Evolutionary conservation across 768 basidiomycete genomes (phyloP).

Genomic region (Lactarius deliciosus): DNA sequence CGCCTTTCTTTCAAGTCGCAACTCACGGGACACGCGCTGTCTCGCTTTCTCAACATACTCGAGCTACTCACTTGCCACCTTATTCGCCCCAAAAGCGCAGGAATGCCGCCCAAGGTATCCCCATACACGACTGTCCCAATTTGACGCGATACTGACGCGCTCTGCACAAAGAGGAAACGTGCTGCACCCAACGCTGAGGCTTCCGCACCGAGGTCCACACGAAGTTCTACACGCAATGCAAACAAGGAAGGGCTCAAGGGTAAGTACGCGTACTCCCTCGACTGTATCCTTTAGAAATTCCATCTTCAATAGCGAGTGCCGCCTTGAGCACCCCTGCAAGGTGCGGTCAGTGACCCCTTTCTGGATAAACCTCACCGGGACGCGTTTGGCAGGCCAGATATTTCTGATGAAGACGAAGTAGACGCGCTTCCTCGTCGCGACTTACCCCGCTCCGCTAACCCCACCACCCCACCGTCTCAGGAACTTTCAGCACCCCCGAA

Average conservation of each 20-base stretch:
- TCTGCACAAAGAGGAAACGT: conserved; percentile 56
- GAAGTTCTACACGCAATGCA: conserved; percentile 43
- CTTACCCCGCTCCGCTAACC: background rate
- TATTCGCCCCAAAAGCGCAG: conserved; percentile 2
- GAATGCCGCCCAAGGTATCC: conserved; percentile 28
- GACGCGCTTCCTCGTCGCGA: background rate
- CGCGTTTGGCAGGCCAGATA: conserved; percentile 3
- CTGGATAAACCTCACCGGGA: background rate
- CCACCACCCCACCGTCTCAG: background rate
- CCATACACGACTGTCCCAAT: background rate
- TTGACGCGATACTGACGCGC: conserved; percentile 18
- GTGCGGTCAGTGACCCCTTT: background rate
- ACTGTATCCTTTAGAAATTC: background rate
- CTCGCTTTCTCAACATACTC: conserved; percentile 23
- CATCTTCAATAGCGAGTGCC: conserved; percentile 3
- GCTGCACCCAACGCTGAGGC: conserved; percentile 38
- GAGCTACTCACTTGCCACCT: conserved; percentile 20
- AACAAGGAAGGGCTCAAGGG: conserved; percentile 33
- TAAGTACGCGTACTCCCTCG: conserved; percentile 23
- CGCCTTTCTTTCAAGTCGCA: conserved; percentile 2
- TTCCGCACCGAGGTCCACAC: conserved; percentile 46
- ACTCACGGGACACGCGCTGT: conserved; percentile 9
- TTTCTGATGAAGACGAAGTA: conserved; percentile 12
- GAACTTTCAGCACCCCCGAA: conserved; percentile 29
- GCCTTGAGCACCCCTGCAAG: conserved; percentile 2